Conservation (phyloP, 2,329 filamentous ascomycete genomes). For the Xylariaceae sp. region DNA sequence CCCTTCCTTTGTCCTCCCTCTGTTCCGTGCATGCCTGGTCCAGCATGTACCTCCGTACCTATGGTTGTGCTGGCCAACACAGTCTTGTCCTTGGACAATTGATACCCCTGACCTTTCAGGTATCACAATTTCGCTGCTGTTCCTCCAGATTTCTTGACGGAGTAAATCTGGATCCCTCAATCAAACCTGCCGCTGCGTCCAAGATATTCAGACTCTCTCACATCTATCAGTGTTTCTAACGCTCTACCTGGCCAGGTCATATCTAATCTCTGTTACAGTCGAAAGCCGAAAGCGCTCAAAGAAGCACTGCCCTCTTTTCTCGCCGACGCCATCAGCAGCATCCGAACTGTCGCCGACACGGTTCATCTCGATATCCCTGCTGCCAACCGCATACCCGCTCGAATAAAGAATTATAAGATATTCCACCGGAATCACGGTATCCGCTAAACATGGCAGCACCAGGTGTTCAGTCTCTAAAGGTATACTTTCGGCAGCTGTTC, state of each 20-base stretch:
- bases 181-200: conserved; percentile 13
- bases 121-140: conserved; percentile 18
- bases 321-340: too few relatives aligned
- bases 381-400: too few relatives aligned
- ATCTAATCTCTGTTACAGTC: conserved; percentile 34
- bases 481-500: too few relatives aligned
- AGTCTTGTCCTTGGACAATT: too few relatives aligned
- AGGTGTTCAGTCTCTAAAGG: conserved; percentile 88
- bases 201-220: conserved; percentile 17
- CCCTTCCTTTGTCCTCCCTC: conserved; percentile 9
- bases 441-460: conserved; percentile 65
- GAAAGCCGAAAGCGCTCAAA: conserved; percentile 28
- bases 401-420: too few relatives aligned
- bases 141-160: conserved; percentile 13
- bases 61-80: too few relatives aligned
- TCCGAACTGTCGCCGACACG: too few relatives aligned
- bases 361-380: too few relatives aligned
- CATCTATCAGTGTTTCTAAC: not conserved
- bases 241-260: conserved; percentile 31
- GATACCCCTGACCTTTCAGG: too few relatives aligned
- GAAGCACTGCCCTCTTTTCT: conserved; percentile 12
- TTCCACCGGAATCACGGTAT: conserved; percentile 15
- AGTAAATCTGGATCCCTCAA: conserved; percentile 20
- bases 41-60: too few relatives aligned
- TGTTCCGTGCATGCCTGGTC: not conserved